phyloP scores from a whole-genome alignment of 2,329 filamentous ascomycete genomes.

The Fusarium beomiforme region DNA sequence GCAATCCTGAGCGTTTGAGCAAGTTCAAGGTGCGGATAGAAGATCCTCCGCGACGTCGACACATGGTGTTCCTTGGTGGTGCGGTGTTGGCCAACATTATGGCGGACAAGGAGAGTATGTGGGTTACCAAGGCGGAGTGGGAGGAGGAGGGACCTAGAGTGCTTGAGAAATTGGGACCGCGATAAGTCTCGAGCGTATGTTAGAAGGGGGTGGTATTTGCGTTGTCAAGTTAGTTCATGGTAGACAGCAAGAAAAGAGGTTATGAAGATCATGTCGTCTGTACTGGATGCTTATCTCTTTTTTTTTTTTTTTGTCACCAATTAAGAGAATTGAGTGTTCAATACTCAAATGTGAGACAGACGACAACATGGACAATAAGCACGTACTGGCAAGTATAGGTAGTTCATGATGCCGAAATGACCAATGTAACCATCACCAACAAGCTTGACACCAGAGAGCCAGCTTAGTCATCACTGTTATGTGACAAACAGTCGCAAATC shows the following conservation, averaged over 20 bases:
- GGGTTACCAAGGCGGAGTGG: slow-evolving; percentile 98
- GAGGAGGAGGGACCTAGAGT: slow-evolving; percentile 87
- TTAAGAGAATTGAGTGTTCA: background rate
- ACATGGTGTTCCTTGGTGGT: slow-evolving; percentile 99
- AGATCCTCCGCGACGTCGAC: slow-evolving; percentile 91
- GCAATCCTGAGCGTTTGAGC: slow-evolving; percentile 91
- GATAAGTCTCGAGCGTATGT: slow-evolving; percentile 60
- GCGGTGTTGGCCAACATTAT: slow-evolving; percentile 98
- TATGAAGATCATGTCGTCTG: slow-evolving; percentile 8
- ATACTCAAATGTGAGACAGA: background rate
- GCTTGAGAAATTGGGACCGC: slow-evolving; percentile 91
- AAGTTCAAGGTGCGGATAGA: slow-evolving; percentile 99
- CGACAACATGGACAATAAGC: background rate
- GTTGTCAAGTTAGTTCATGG: slow-evolving; percentile 30
- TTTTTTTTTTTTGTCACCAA: background rate
- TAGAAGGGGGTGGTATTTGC: slow-evolving; percentile 31
- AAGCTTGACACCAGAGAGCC: background rate
- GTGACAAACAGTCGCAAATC: slow-evolving; percentile 19
- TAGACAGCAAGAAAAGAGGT: slow-evolving; percentile 42
- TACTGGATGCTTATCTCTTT: background rate
- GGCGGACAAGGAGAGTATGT: slow-evolving; percentile 99
- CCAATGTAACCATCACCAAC: slow-evolving; percentile 15
- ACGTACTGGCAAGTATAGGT: background rate
- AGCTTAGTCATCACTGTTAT: slow-evolving; percentile 33
- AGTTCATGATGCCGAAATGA: background rate